Evolutionary conservation across 371 early-diverging fungal species (phyloP).

Genomic region (Choanephora cucurbitarum): DNA sequence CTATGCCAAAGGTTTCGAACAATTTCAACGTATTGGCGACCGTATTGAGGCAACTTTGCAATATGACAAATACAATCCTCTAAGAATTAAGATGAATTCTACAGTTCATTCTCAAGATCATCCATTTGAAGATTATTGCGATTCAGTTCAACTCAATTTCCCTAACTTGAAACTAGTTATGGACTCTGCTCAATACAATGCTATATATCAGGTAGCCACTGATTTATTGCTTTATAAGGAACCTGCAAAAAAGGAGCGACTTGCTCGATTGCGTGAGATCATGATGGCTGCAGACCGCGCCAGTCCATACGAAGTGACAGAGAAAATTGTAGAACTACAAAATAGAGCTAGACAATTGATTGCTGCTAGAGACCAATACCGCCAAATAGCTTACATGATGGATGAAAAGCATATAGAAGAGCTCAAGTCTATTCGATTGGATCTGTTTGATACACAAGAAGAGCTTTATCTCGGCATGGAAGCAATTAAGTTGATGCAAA

Average conservation of each 20-base stretch:
- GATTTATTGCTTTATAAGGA: slow-evolving; percentile 84
- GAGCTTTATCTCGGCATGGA: slow-evolving; percentile 76
- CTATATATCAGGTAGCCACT: slow-evolving; percentile 71
- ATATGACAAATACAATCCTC: slow-evolving; percentile 80
- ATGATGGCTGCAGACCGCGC: slow-evolving; percentile 70
- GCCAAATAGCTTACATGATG: slow-evolving; percentile 23
- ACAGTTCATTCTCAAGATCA: slow-evolving; percentile 29
- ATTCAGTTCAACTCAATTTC: slow-evolving; percentile 66
- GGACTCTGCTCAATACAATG: slow-evolving; percentile 74
- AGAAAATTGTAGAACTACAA: slow-evolving; percentile 69
- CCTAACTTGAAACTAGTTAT: slow-evolving; percentile 69
- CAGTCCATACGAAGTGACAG: slow-evolving; percentile 53
- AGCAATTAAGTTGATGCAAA: slow-evolving; percentile 61
- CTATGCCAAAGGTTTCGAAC: slow-evolving; percentile 51
- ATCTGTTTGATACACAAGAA: slow-evolving; percentile 45
- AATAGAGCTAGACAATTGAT: slow-evolving; percentile 56
- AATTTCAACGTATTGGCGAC: slow-evolving; percentile 76
- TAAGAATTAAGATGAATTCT: slow-evolving; percentile 53
- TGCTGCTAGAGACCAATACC: slow-evolving; percentile 35
- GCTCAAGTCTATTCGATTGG: slow-evolving; percentile 28
- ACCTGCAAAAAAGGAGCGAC: slow-evolving; percentile 71
- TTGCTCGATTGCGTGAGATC: slow-evolving; percentile 72
- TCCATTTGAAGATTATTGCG: slow-evolving; percentile 58
- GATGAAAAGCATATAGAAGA: slow-evolving; percentile 35
- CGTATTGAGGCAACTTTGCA: slow-evolving; percentile 73